phyloP scores from a whole-genome alignment of 768 basidiomycete species.

The Fomitopsis pulvina region DNA sequence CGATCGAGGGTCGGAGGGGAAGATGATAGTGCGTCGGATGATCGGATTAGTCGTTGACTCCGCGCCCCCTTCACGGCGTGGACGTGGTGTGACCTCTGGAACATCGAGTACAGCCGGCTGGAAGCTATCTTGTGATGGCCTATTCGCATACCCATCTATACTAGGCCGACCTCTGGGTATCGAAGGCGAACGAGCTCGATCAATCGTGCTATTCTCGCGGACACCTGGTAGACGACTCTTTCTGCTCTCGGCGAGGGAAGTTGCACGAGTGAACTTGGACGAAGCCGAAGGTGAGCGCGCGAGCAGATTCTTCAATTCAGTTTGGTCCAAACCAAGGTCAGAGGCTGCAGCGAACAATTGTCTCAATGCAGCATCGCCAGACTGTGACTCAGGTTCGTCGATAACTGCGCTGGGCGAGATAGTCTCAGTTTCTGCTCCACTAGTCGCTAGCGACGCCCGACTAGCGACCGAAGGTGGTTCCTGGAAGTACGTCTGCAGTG shows the following conservation, averaged over 20 bases:
- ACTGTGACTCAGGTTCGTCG: slow-evolving; percentile 12
- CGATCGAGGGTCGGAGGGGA: slow-evolving; percentile 59
- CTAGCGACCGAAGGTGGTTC: slow-evolving; percentile 8
- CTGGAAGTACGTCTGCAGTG: slow-evolving; percentile 15
- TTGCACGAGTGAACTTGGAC: slow-evolving; percentile 42
- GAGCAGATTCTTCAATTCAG: slow-evolving; percentile 62
- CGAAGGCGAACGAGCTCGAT: slow-evolving; percentile 9
- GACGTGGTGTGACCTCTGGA: slow-evolving; percentile 9
- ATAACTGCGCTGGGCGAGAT: slow-evolving; percentile 5
- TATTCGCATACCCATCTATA: slow-evolving; percentile 28
- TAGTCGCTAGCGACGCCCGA: slow-evolving; percentile 7
- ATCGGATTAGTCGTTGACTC: slow-evolving; percentile 34
- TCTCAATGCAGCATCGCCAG: slow-evolving; percentile 49
- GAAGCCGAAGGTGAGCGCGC: slow-evolving; percentile 64
- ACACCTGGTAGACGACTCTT: slow-evolving; percentile 16
- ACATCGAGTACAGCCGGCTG: background rate
- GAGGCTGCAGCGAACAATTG: slow-evolving; percentile 74
- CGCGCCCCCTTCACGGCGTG: slow-evolving; percentile 8
- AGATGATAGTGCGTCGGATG: slow-evolving; percentile 74
- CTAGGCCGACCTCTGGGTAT: slow-evolving; percentile 21
- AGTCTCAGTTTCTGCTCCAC: background rate
- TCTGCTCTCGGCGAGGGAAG: slow-evolving; percentile 29
- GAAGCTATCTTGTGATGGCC: slow-evolving; percentile 18
- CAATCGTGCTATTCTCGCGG: slow-evolving; percentile 8
- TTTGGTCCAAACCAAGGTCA: slow-evolving; percentile 69